These are phyloP conservation scores for Mycothermus thermophilus DNA, from an alignment of 495 filamentous ascomycete species.

Conservation along the genomic window DNA sequence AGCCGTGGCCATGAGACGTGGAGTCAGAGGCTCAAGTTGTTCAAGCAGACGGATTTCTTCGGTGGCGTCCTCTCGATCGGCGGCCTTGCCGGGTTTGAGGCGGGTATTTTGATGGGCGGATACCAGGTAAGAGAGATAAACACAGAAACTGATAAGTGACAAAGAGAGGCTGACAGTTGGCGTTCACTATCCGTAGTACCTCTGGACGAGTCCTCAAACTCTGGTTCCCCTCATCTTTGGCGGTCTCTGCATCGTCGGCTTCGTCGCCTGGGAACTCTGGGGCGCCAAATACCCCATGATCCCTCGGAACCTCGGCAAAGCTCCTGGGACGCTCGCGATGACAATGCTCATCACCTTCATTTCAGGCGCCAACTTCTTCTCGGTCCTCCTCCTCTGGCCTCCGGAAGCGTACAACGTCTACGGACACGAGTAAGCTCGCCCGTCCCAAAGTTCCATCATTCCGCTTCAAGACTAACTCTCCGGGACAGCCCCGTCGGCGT, in stretches of 20 bases:
- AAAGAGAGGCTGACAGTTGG: background rate
- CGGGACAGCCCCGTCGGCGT: slow-evolving; percentile 39
- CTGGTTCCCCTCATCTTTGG: slow-evolving; percentile 48
- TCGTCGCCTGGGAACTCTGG: slow-evolving; percentile 51
- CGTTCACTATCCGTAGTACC: no score
- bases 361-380: slow-evolving; percentile 63
- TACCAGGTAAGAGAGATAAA: slow-evolving; percentile 31
- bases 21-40: slow-evolving; percentile 34
- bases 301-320: slow-evolving; percentile 46
- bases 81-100: slow-evolving; percentile 52
- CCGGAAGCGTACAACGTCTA: slow-evolving; percentile 64
- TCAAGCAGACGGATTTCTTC: slow-evolving; percentile 48
- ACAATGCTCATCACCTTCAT: slow-evolving; percentile 63
- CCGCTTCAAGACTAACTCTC: no score
- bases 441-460: background rate
- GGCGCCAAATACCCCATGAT: slow-evolving; percentile 53
- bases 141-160: background rate
- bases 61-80: slow-evolving; percentile 53
- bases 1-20: no score
- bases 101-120: slow-evolving; percentile 54
- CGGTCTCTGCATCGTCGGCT: slow-evolving; percentile 36
- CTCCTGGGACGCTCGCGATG: slow-evolving; percentile 46
- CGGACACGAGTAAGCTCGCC: slow-evolving; percentile 38
- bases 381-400: slow-evolving; percentile 60
- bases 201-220: slow-evolving; percentile 25